phyloP scores from a whole-genome alignment of 495 filamentous ascomycete species.

The Lophiotrema nucula region DNA sequence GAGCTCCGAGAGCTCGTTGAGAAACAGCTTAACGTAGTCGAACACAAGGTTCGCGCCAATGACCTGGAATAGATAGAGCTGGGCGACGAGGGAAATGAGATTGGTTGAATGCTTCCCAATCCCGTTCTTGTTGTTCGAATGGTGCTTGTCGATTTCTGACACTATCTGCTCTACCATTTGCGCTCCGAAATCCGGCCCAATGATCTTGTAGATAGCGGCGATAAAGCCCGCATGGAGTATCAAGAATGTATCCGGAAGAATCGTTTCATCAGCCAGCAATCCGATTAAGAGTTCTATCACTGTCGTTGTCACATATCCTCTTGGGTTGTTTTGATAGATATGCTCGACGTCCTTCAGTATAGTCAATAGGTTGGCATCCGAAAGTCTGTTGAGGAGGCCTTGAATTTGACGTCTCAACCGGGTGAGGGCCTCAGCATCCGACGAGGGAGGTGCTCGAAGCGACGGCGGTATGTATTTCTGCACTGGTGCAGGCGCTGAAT shows the following conservation, averaged over 20 bases:
- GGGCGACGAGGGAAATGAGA: constrained; percentile 76
- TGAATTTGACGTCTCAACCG: constrained; percentile 77
- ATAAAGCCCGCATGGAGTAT: constrained; percentile 89
- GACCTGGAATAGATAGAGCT: constrained; percentile 89
- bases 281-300: constrained; percentile 71
- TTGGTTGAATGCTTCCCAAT: constrained; percentile 70
- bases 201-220: constrained; percentile 77
- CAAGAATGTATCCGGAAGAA: constrained; percentile 80
- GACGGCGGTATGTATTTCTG: constrained; percentile 88
- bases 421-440: constrained; percentile 64
- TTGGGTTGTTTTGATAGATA: constrained; percentile 75
- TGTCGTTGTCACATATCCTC: constrained; percentile 79
- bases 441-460: constrained; percentile 60
- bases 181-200: constrained; percentile 85
- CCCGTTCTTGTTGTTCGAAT: constrained; percentile 44
- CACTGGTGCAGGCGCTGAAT: constrained; percentile 27
- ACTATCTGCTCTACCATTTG: constrained; percentile 76
- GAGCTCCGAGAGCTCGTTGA: constrained; percentile 74
- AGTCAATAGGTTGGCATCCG: constrained; percentile 79
- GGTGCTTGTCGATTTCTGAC: constrained; percentile 61
- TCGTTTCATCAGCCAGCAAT: constrained; percentile 72
- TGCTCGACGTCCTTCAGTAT: constrained; percentile 79
- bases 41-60: constrained; percentile 80
- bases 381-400: constrained; percentile 87
- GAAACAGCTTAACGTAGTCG: constrained; percentile 79